Evolutionary conservation across 164 flowering plant genomes (phyloP).

Genomic region (Nelumbo lutea): DNA sequence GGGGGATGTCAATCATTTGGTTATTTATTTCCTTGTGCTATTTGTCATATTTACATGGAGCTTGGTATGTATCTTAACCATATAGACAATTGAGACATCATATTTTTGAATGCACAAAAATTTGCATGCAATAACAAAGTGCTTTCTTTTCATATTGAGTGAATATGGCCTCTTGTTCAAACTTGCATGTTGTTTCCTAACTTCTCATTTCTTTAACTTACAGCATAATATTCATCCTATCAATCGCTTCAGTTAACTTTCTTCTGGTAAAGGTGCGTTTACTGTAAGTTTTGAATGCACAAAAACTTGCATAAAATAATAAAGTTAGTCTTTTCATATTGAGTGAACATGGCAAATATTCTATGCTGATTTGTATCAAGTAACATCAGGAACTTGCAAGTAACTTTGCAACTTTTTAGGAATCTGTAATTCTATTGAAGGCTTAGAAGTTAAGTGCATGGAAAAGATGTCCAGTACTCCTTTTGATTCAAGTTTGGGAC

Average conservation of each 20-base stretch:
- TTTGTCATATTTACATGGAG: conserved; percentile 79
- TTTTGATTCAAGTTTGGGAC: too few relatives aligned
- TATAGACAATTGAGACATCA: not conserved
- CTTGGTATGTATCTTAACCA: conserved; percentile 49
- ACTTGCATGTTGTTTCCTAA: not conserved
- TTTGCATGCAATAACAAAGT: too few relatives aligned
- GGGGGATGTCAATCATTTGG: conserved; percentile 82
- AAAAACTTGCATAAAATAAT: too few relatives aligned
- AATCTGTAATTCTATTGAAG: too few relatives aligned
- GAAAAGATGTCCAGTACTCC: too few relatives aligned
- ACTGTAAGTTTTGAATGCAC: not conserved
- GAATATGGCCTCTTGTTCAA: too few relatives aligned
- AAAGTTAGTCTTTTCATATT: too few relatives aligned
- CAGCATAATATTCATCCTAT: conserved; percentile 66
- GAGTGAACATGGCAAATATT: not conserved
- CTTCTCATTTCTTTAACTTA: conserved; percentile 12
- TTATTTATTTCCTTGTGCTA: conserved; percentile 63
- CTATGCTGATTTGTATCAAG: not conserved
- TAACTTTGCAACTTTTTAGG: too few relatives aligned
- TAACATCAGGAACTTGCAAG: too few relatives aligned
- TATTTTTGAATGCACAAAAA: not conserved
- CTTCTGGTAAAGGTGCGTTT: conserved; percentile 69
- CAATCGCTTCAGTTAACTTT: conserved; percentile 72
- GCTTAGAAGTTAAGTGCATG: too few relatives aligned
- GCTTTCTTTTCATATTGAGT: too few relatives aligned